A percentile compares a stretch with the other conserved stretches of the same genome.
Evolutionary conservation across 805 yeast genomes (phyloP).

Genomic region (Brettanomyces sp.): DNA sequence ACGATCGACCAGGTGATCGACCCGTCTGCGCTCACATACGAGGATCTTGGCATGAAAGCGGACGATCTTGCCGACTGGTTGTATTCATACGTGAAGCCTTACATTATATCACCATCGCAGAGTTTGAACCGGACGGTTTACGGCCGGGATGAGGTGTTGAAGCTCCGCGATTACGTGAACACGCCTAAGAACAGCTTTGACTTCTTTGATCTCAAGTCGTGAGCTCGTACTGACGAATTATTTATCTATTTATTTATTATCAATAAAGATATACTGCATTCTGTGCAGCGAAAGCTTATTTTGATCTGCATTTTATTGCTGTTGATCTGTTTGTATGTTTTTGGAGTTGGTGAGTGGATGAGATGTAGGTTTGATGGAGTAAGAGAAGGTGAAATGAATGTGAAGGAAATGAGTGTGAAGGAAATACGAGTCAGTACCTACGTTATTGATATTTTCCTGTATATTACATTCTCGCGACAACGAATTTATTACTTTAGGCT

Average conservation of each 20-base stretch:
- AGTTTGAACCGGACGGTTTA: slow-evolving; percentile 28
- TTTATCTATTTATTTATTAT: slow-evolving; percentile 2
- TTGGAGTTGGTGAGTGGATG: too few species aligned
- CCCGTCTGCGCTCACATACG: slow-evolving; percentile 51
- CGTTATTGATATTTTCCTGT: too few species aligned
- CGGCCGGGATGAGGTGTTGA: slow-evolving; percentile 26
- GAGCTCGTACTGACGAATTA: not conserved
- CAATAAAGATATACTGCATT: too few species aligned
- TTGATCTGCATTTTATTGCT: too few species aligned
- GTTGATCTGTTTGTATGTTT: too few species aligned
- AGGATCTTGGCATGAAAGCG: slow-evolving; percentile 61
- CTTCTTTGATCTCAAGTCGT: slow-evolving; percentile 21
- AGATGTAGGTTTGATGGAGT: too few species aligned
- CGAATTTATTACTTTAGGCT: too few species aligned
- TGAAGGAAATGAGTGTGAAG: too few species aligned
- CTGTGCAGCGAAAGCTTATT: too few species aligned
- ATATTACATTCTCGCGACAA: too few species aligned
- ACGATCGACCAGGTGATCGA: slow-evolving; percentile 57
- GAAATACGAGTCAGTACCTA: too few species aligned
- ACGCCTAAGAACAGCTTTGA: slow-evolving; percentile 25
- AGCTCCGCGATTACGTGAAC: slow-evolving; percentile 28
- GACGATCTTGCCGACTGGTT: slow-evolving; percentile 42
- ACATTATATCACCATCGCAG: slow-evolving; percentile 27
- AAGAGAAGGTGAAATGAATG: too few species aligned
- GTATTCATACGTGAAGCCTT: slow-evolving; percentile 32